These are phyloP conservation scores for Raffaelea arxii DNA, from an alignment of 2,329 filamentous ascomycete species.

Conservation along the genomic window DNA sequence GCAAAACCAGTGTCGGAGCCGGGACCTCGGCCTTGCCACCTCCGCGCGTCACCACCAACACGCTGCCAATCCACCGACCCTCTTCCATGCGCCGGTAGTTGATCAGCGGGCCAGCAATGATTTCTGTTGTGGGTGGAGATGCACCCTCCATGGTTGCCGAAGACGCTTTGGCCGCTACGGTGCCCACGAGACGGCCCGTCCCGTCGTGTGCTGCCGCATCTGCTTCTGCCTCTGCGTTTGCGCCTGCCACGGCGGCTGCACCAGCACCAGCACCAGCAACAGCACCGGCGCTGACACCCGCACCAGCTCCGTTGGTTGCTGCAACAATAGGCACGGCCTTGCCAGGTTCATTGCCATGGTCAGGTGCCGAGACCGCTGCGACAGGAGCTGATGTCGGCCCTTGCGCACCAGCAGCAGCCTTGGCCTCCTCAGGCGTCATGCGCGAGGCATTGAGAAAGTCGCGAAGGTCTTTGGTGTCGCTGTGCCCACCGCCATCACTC, in stretches of 20 bases:
- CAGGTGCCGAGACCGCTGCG: too few species aligned
- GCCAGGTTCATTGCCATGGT: background rate
- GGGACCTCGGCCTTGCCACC: slow-evolving; percentile 49
- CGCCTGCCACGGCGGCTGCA: background rate
- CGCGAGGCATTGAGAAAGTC: slow-evolving; percentile 47
- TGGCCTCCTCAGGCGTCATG: slow-evolving; percentile 29
- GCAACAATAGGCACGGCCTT: slow-evolving; percentile 11
- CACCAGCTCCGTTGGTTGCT: background rate
- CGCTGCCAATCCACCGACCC: slow-evolving; percentile 70
- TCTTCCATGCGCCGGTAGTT: slow-evolving; percentile 70
- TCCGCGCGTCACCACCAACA: slow-evolving; percentile 70
- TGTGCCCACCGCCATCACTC: slow-evolving; percentile 31
- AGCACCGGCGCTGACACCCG: background rate
- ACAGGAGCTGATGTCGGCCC: too few species aligned
- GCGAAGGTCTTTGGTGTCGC: slow-evolving; percentile 40
- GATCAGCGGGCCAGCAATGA: slow-evolving; percentile 63
- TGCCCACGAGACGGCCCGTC: slow-evolving; percentile 23
- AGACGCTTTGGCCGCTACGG: background rate
- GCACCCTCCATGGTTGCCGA: slow-evolving; percentile 7
- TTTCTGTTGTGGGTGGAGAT: slow-evolving; percentile 26
- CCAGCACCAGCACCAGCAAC: background rate
- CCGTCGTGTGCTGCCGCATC: background rate
- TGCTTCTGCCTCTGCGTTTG: background rate
- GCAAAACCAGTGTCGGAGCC: slow-evolving; percentile 49
- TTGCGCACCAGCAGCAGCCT: slow-evolving; percentile 13